These are phyloP conservation scores for Hyaloperonospora brassicae DNA, from an alignment of 352 stramenopile species.

Conservation along the genomic window DNA sequence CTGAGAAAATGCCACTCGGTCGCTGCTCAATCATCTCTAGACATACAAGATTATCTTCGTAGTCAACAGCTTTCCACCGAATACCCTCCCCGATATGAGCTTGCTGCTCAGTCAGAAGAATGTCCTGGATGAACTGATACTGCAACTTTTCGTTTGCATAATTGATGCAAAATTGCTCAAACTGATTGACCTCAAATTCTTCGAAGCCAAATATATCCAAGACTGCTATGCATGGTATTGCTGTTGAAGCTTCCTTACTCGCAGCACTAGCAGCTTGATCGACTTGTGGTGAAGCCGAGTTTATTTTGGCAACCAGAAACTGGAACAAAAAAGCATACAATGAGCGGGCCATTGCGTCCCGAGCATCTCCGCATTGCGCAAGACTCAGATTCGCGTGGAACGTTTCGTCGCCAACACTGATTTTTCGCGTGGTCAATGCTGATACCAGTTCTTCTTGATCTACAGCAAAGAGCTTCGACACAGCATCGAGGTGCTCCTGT, in stretches of 20 bases:
- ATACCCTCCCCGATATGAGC: constrained; percentile 71
- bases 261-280: constrained; percentile 5
- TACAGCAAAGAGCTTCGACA: constrained; percentile 37
- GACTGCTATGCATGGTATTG: constrained; percentile 59
- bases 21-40: constrained; percentile 82
- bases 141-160: constrained; percentile 79
- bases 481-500: constrained; percentile 33
- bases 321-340: constrained; percentile 82
- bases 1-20: constrained; percentile 61
- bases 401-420: constrained; percentile 57
- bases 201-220: constrained; percentile 90
- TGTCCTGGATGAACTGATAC: constrained; percentile 79
- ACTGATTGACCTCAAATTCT: constrained; percentile 75
- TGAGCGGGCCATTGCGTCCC: constrained; percentile 66
- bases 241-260: constrained; percentile 14
- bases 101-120: constrained; percentile 65
- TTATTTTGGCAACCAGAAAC: constrained; percentile 76
- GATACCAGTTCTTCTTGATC: constrained; percentile 42
- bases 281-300: constrained; percentile 33
- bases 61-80: constrained; percentile 57
- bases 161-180: constrained; percentile 81
- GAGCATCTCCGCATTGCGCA: constrained; percentile 54
- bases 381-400: constrained; percentile 61
- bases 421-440: constrained; percentile 56
- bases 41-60: constrained; percentile 65